Evolutionary conservation across 306 rosid genomes (phyloP).

Genomic region (Urtica urens): DNA sequence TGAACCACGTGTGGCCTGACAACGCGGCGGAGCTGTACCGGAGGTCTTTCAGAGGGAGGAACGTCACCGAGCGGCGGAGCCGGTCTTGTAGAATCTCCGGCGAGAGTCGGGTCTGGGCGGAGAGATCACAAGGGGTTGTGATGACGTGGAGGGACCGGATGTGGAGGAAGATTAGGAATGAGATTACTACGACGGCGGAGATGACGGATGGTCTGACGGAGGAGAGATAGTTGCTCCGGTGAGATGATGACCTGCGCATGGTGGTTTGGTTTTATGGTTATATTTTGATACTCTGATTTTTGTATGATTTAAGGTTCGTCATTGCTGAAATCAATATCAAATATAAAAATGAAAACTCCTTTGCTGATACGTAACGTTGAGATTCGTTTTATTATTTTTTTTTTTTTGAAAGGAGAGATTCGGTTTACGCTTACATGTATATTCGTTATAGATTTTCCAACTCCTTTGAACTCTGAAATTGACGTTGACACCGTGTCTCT

Average conservation of each 20-base stretch:
- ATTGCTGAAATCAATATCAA: no score
- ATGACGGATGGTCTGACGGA: conserved; percentile 28
- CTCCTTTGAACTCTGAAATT: no score
- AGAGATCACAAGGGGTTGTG: not conserved
- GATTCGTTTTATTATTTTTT: no score
- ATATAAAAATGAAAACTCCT: no score
- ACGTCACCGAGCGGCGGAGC: conserved; percentile 19
- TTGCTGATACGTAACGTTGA: no score
- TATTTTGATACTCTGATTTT: not conserved
- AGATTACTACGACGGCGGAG: conserved; percentile 20
- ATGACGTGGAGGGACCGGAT: conserved; percentile 23
- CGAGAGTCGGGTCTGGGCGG: not conserved
- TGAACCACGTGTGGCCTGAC: conserved; percentile 24
- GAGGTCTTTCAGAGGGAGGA: conserved; percentile 23
- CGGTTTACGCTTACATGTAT: no score
- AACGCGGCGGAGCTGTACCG: conserved; percentile 14
- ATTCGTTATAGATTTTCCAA: no score
- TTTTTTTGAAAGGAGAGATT: no score
- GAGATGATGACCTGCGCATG: conserved; percentile 3
- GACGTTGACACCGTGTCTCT: no score
- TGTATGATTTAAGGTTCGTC: no score
- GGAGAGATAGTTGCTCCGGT: conserved; percentile 2
- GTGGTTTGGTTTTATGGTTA: not conserved
- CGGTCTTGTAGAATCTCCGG: conserved; percentile 10
- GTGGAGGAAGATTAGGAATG: conserved; percentile 32